Percentiles rank a stretch among this genome's conserved stretches.
phyloP scores from a whole-genome alignment of 768 basidiomycete species.

The Mycena floridula region DNA sequence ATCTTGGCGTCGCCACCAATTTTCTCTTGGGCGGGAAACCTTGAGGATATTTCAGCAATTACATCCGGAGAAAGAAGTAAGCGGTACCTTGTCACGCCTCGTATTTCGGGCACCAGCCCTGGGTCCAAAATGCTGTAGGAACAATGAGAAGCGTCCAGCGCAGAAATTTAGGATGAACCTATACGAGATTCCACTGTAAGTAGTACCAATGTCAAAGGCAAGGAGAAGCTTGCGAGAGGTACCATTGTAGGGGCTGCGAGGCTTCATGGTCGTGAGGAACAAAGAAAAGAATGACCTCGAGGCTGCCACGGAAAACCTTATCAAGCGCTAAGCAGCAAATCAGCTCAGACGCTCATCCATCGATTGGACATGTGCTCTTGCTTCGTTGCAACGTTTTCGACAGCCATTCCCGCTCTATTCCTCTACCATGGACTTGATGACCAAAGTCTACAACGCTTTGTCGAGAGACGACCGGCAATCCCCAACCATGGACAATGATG shows the following conservation, averaged over 20 bases:
- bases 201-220: constrained; percentile 49
- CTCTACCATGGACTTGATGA: neutral
- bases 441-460: neutral
- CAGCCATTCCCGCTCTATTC: neutral
- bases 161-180: neutral
- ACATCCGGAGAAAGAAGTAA: neutral
- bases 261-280: neutral
- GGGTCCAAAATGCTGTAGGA: neutral
- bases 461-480: no score
- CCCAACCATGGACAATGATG: no score
- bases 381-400: no score
- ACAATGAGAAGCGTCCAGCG: neutral
- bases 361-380: no score
- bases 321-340: neutral
- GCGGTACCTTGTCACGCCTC: neutral
- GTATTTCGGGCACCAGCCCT: neutral
- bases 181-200: constrained; percentile 44
- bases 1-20: constrained; percentile 43
- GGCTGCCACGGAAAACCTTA: neutral
- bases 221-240: constrained; percentile 34
- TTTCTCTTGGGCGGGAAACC: constrained; percentile 41
- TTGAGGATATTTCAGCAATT: no score
- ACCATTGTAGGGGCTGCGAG: constrained; percentile 33
- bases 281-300: neutral
- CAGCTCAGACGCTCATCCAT: neutral